Percentiles rank a stretch among this genome's conserved stretches.
These are phyloP conservation scores for Claviceps africana DNA, from an alignment of 2,329 filamentous ascomycete species.

Conservation along the genomic window DNA sequence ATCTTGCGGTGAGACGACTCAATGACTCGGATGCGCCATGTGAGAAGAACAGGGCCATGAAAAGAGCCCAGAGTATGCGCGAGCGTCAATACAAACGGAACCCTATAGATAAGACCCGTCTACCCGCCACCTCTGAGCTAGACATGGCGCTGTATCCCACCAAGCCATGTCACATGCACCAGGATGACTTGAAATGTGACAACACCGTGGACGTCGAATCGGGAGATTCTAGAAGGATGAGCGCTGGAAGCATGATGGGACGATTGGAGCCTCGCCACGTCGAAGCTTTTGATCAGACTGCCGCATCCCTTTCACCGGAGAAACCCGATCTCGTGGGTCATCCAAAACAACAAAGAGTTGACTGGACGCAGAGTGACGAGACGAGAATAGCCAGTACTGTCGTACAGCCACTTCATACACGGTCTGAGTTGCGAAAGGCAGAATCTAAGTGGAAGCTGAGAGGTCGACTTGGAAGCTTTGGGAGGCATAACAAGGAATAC, in stretches of 20 bases:
- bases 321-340: slow-evolving; percentile 4
- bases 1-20: slow-evolving; percentile 7
- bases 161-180: slow-evolving; percentile 19
- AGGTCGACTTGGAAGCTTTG: slow-evolving; percentile 24
- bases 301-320: slow-evolving; percentile 1
- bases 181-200: slow-evolving; percentile 11
- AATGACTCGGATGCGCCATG: slow-evolving; percentile 17
- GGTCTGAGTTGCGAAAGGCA: slow-evolving; percentile 25
- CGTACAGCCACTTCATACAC: background rate
- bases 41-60: slow-evolving; percentile 22
- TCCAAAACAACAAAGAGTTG: slow-evolving; percentile 28
- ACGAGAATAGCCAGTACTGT: slow-evolving; percentile 3
- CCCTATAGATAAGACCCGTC: slow-evolving; percentile 24
- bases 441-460: slow-evolving; percentile 37
- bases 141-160: slow-evolving; percentile 12
- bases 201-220: slow-evolving; percentile 5
- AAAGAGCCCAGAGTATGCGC: slow-evolving; percentile 24
- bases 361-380: slow-evolving; percentile 48
- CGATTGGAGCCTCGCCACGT: slow-evolving; percentile 6
- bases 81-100: slow-evolving; percentile 27
- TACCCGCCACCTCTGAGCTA: slow-evolving; percentile 23
- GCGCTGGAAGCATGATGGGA: slow-evolving; percentile 22
- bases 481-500: slow-evolving; percentile 15
- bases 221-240: slow-evolving; percentile 19
- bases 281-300: slow-evolving; percentile 2